phyloP scores from a whole-genome alignment of 2,329 filamentous ascomycete species.

The Phaeophleospora eucalypticola region DNA sequence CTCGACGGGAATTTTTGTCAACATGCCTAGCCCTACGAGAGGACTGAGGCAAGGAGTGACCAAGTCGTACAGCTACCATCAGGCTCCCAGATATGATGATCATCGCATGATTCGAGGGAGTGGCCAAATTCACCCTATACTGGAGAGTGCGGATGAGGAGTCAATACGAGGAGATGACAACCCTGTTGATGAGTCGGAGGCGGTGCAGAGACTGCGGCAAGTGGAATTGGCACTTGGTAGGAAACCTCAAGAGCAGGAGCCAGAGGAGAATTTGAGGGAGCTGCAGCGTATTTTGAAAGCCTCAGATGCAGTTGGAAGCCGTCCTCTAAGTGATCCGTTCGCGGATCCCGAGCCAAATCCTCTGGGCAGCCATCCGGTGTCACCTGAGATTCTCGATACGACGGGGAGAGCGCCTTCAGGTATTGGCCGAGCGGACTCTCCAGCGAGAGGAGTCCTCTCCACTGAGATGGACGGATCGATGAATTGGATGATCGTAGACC shows the following conservation, averaged over 20 bases:
- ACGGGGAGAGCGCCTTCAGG: conserved; percentile 27
- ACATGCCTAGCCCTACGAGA: conserved; percentile 47
- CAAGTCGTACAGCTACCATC: conserved; percentile 36
- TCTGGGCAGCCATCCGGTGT: conserved; percentile 32
- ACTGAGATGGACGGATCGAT: conserved; percentile 19
- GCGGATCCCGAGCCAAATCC: conserved; percentile 36
- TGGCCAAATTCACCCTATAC: conserved; percentile 31
- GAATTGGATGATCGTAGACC: conserved; percentile 28
- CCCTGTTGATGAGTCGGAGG: conserved; percentile 2
- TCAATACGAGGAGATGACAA: conserved; percentile 7
- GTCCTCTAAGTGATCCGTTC: conserved; percentile 36
- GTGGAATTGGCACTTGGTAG: conserved; percentile 4
- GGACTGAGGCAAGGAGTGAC: conserved; percentile 42
- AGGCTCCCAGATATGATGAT: conserved; percentile 45
- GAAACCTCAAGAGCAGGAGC: background rate
- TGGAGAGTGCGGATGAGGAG: conserved; percentile 22
- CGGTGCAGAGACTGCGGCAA: conserved; percentile 4
- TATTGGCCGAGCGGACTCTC: conserved; percentile 14
- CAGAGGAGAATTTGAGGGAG: conserved; percentile 16
- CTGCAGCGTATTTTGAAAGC: conserved; percentile 14
- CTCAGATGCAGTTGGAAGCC: background rate
- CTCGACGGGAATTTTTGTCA: conserved; percentile 44
- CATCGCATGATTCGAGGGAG: conserved; percentile 47
- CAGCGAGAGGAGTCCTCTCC: conserved; percentile 17
- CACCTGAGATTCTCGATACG: conserved; percentile 15